A percentile compares a stretch with the other conserved stretches of the same genome.
Conservation (phyloP, 106 monocot genomes). For the Platanthera guangdongensis region DNA sequence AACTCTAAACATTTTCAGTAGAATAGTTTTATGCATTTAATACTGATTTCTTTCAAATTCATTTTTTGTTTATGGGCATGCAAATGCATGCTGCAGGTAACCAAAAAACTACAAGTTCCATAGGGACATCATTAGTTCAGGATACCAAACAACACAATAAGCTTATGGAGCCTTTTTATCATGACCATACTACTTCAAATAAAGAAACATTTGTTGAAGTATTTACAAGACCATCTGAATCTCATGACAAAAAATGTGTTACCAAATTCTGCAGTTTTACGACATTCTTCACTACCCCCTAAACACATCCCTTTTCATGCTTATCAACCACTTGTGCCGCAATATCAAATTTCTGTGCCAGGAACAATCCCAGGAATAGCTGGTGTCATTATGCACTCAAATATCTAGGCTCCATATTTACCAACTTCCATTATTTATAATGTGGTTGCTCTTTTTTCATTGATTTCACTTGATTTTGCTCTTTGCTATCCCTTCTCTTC, state of each 20-base stretch:
- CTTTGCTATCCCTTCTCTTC: no score
- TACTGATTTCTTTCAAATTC: neutral
- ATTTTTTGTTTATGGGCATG: constrained; percentile 1
- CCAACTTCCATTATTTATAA: constrained; percentile 19
- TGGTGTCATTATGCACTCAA: constrained; percentile 12
- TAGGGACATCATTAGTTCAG: constrained; percentile 11
- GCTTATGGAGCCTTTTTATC: constrained; percentile 21
- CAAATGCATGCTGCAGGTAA: constrained; percentile 75
- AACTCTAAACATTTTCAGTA: constrained; percentile 3
- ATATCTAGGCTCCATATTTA: constrained; percentile 18
- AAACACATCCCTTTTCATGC: no score
- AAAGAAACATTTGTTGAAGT: constrained; percentile 25
- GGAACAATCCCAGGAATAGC: constrained; percentile 21
- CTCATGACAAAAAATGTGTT: constrained; percentile 12
- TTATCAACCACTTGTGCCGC: constrained; percentile 17
- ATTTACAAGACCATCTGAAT: constrained; percentile 21
- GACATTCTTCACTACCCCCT: constrained; percentile 12
- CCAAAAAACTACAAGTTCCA: constrained; percentile 21
- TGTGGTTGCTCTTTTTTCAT: no score
- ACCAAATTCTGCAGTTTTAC: constrained; percentile 21
- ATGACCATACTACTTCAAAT: constrained; percentile 21
- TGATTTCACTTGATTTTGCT: no score
- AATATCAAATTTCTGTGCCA: constrained; percentile 14
- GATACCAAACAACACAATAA: constrained; percentile 25
- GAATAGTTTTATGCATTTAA: neutral